These are phyloP conservation scores for Hypoxylon sp. DNA, from an alignment of 2,329 filamentous ascomycete species.

Conservation along the genomic window DNA sequence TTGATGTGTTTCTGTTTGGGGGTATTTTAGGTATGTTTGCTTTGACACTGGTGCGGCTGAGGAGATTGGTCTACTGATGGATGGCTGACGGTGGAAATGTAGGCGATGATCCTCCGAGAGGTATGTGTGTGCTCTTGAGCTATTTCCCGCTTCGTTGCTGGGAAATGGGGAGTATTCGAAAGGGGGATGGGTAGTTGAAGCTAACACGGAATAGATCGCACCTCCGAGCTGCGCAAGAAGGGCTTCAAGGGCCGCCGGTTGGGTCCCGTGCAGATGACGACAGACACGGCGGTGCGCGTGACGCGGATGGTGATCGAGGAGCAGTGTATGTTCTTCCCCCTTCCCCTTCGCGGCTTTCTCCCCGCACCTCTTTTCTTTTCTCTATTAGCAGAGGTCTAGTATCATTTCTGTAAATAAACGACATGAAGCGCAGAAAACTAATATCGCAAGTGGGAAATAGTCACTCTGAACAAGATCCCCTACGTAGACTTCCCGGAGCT, in stretches of 20 bases:
- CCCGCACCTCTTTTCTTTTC: neutral
- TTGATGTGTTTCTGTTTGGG: conserved; percentile 94
- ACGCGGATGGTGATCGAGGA: conserved; percentile 90
- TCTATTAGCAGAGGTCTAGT: too few relatives aligned
- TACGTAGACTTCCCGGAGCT: conserved; percentile 93
- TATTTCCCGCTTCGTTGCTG: neutral
- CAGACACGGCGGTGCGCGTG: conserved; percentile 94
- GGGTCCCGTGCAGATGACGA: conserved; percentile 97
- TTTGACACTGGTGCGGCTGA: neutral
- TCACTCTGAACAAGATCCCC: conserved; percentile 79
- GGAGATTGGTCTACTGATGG: neutral
- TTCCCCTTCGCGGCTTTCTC: neutral
- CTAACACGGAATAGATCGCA: conserved; percentile 77
- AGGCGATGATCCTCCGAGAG: conserved; percentile 95
- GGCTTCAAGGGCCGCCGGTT: conserved; percentile 89
- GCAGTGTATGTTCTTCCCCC: conserved; percentile 68
- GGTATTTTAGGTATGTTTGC: conserved; percentile 83
- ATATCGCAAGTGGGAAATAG: conserved; percentile 58
- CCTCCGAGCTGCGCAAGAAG: conserved; percentile 93
- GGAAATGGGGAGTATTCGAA: neutral
- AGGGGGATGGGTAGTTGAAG: too few relatives aligned
- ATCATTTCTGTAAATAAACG: neutral
- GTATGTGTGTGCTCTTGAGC: conserved; percentile 65
- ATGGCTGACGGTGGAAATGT: conserved; percentile 9
- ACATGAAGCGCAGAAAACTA: neutral